Evolutionary conservation across 2,329 filamentous ascomycete species (phyloP).

Genomic region (Periconia digitata): DNA sequence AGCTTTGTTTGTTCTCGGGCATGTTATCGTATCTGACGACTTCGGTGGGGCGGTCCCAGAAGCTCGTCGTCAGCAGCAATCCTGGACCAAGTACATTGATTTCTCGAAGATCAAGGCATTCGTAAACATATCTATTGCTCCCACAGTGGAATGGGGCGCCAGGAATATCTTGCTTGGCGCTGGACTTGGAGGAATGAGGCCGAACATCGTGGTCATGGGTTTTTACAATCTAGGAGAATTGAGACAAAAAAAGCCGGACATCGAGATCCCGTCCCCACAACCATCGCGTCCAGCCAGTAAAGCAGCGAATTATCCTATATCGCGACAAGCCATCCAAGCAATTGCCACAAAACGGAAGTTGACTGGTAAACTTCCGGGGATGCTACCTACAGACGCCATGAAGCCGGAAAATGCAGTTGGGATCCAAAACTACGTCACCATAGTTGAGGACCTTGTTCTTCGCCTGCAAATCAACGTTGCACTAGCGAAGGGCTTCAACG

Average conservation of each 20-base stretch:
- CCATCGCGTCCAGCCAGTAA: slow-evolving; percentile 38
- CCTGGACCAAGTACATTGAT: slow-evolving; percentile 87
- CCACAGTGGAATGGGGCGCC: slow-evolving; percentile 80
- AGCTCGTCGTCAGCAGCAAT: slow-evolving; percentile 75
- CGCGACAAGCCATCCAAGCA: slow-evolving; percentile 37
- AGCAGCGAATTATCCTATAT: slow-evolving; percentile 24
- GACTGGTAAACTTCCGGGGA: slow-evolving; percentile 53
- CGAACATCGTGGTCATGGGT: slow-evolving; percentile 81
- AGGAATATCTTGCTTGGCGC: slow-evolving; percentile 80
- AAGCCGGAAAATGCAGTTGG: slow-evolving; percentile 69
- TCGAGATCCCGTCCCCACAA: slow-evolving; percentile 57
- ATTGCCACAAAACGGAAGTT: slow-evolving; percentile 45
- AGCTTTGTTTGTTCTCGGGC: slow-evolving; percentile 78
- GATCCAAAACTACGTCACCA: slow-evolving; percentile 74
- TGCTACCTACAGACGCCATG: slow-evolving; percentile 70
- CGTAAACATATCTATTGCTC: slow-evolving; percentile 82
- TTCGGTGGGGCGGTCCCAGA: slow-evolving; percentile 79
- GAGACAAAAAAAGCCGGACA: slow-evolving; percentile 59
- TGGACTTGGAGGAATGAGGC: slow-evolving; percentile 83
- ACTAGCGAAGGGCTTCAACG: slow-evolving; percentile 77
- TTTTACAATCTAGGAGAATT: slow-evolving; percentile 81
- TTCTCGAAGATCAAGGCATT: slow-evolving; percentile 87
- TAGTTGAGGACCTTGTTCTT: slow-evolving; percentile 78
- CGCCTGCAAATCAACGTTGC: slow-evolving; percentile 81
- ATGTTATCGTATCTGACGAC: slow-evolving; percentile 84